Percentiles rank a stretch among this genome's conserved stretches.
Evolutionary conservation across 2,329 filamentous ascomycete genomes (phyloP).

Genomic region (Colletotrichum costaricense): DNA sequence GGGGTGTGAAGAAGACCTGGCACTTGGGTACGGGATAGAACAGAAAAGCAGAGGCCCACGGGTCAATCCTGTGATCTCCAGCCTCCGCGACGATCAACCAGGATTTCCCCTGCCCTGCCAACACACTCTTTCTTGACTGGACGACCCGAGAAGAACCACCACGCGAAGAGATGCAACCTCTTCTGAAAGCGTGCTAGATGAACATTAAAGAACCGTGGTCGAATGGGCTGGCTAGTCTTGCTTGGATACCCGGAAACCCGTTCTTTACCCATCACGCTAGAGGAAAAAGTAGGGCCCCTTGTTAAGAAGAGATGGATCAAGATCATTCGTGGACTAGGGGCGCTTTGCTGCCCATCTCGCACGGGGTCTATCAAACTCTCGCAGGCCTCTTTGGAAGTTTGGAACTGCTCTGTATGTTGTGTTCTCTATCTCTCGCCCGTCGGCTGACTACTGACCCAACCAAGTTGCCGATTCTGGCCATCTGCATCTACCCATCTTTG

Average conservation of each 20-base stretch:
- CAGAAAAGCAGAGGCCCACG: constrained; percentile 27
- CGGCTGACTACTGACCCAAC: not conserved
- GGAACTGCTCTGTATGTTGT: not conserved
- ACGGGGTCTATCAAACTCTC: not conserved
- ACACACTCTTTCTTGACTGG: constrained; percentile 20
- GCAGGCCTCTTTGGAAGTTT: not conserved
- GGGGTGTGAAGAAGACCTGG: not conserved
- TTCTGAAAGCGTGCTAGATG: constrained; percentile 20
- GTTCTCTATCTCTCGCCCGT: not conserved
- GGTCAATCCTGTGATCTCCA: constrained; percentile 39
- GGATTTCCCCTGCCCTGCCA: constrained; percentile 28
- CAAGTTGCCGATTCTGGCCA: not conserved
- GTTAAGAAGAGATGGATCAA: not conserved
- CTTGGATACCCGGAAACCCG: constrained; percentile 12
- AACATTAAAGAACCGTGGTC: constrained; percentile 13
- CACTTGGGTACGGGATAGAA: not conserved
- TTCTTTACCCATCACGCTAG: constrained; percentile 22
- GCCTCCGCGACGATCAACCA: constrained; percentile 38
- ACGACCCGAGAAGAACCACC: constrained; percentile 20
- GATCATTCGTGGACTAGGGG: not conserved
- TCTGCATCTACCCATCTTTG: constrained; percentile 9
- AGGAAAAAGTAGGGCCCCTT: not conserved
- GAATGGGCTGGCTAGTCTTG: not conserved
- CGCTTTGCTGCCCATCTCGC: not conserved
- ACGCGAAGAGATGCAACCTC: constrained; percentile 29